Conservation (phyloP, 1,284 basidiomycete genomes). For the Moniliella sp. region DNA sequence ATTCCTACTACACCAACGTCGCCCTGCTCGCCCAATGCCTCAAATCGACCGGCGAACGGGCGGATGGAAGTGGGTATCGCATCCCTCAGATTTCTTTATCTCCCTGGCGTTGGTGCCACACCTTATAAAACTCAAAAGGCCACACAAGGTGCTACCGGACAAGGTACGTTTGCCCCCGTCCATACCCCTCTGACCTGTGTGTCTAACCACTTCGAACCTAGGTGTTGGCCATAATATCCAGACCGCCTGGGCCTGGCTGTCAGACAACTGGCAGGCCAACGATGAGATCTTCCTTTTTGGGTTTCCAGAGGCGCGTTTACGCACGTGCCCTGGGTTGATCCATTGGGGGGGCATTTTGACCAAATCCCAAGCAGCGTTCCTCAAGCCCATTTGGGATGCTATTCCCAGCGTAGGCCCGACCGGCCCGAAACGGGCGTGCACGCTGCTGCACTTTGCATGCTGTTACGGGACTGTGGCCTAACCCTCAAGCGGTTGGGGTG, state of each 20-base stretch:
- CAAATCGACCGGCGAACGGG: slow-evolving; percentile 3
- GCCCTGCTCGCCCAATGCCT: slow-evolving; percentile 13
- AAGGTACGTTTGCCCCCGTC: slow-evolving; percentile 13
- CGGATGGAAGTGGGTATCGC: background rate
- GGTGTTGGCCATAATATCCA: slow-evolving; percentile 25
- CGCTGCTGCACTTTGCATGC: slow-evolving; percentile 9
- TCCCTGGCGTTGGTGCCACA: too few species aligned
- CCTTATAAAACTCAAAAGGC: too few species aligned
- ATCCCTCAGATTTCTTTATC: too few species aligned
- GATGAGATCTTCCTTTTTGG: slow-evolving; percentile 36
- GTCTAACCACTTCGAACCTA: slow-evolving; percentile 7
- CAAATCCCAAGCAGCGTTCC: slow-evolving; percentile 7
- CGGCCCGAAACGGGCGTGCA: slow-evolving; percentile 5
- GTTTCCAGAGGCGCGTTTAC: too few species aligned
- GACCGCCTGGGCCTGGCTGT: slow-evolving; percentile 47
- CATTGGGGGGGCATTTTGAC: slow-evolving; percentile 3
- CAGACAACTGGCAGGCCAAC: slow-evolving; percentile 39
- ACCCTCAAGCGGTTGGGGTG: slow-evolving; percentile 4
- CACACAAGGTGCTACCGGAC: slow-evolving; percentile 11
- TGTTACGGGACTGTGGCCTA: slow-evolving; percentile 7
- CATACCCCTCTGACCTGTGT: slow-evolving; percentile 5
- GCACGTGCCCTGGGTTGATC: slow-evolving; percentile 2
- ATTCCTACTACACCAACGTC: slow-evolving; percentile 10
- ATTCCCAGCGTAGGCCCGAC: slow-evolving; percentile 10
- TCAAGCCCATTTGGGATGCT: slow-evolving; percentile 15